Percentiles rank a stretch among this genome's conserved stretches.
Conservation (phyloP, 108 stramenopile genomes). For the Craspedostauros australis region DNA sequence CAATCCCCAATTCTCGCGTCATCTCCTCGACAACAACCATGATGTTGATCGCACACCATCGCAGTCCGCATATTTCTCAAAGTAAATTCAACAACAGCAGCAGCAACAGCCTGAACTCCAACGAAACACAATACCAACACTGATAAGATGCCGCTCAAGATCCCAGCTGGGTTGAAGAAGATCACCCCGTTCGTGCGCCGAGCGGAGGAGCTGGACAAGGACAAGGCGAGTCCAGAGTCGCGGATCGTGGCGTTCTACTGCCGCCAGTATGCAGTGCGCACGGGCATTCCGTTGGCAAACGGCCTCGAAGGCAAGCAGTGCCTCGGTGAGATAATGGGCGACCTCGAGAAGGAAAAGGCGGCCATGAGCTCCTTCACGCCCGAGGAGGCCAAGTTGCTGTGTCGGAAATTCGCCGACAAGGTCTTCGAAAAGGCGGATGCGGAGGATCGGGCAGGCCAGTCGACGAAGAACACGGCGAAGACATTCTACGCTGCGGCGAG, state of each 20-base stretch:
- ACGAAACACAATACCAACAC: neutral
- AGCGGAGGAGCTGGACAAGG: constrained; percentile 84
- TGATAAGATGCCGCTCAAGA: constrained; percentile 35
- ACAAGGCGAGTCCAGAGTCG: constrained; percentile 58
- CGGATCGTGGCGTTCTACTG: constrained; percentile 88
- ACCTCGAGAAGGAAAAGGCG: constrained; percentile 64
- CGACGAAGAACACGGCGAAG: constrained; percentile 75
- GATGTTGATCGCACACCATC: no score
- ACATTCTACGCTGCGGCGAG: constrained; percentile 89
- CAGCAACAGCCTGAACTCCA: neutral
- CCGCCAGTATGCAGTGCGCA: constrained; percentile 82
- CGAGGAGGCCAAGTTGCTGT: constrained; percentile 66
- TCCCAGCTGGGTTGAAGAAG: constrained; percentile 77
- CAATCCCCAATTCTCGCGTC: no score
- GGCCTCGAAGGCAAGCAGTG: constrained; percentile 37
- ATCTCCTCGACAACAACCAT: no score
- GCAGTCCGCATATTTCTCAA: no score
- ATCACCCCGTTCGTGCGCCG: constrained; percentile 71
- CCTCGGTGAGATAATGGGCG: constrained; percentile 45
- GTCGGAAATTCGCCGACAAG: constrained; percentile 65
- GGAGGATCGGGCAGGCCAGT: constrained; percentile 70
- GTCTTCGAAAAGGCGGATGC: constrained; percentile 85
- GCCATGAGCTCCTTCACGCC: constrained; percentile 67
- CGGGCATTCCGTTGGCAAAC: constrained; percentile 53
- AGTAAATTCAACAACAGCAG: no score